Conservation (phyloP, 441 rosid genomes). For the Macaranga tanarius region DNA sequence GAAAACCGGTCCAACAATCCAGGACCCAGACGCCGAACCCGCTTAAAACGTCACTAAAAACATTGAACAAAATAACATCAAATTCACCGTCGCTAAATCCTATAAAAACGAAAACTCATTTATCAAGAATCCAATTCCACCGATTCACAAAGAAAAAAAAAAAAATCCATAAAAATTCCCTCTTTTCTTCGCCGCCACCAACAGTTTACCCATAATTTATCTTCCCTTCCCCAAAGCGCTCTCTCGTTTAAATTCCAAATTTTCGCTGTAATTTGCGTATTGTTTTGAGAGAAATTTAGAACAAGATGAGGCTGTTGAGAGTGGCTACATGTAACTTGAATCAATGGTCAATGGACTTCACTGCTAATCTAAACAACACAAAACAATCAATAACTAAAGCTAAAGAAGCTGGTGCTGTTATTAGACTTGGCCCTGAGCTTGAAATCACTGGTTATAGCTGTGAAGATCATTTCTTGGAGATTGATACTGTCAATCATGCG, state of each 20-base stretch:
- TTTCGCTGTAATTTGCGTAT: not conserved
- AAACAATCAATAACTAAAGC: constrained; percentile 68
- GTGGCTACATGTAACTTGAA: constrained; percentile 88
- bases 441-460: constrained; percentile 96
- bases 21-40: not conserved
- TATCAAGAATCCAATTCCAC: not conserved
- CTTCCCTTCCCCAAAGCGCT: too few species aligned
- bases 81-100: not conserved
- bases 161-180: not conserved
- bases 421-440: constrained; percentile 95
- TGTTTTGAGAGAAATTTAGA: not conserved
- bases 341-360: constrained; percentile 98
- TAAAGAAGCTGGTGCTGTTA: constrained; percentile 69
- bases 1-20: not conserved
- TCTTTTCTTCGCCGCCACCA: not conserved
- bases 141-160: not conserved
- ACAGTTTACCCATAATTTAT: too few species aligned
- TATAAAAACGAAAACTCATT: not conserved
- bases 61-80: not conserved
- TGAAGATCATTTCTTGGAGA: constrained; percentile 95
- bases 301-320: constrained; percentile 76
- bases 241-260: too few species aligned
- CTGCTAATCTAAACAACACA: constrained; percentile 66
- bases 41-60: not conserved
- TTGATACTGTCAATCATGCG: constrained; percentile 83